phyloP scores from a whole-genome alignment of 371 early-diverging fungal genomes.

The Mucor piriformis region DNA sequence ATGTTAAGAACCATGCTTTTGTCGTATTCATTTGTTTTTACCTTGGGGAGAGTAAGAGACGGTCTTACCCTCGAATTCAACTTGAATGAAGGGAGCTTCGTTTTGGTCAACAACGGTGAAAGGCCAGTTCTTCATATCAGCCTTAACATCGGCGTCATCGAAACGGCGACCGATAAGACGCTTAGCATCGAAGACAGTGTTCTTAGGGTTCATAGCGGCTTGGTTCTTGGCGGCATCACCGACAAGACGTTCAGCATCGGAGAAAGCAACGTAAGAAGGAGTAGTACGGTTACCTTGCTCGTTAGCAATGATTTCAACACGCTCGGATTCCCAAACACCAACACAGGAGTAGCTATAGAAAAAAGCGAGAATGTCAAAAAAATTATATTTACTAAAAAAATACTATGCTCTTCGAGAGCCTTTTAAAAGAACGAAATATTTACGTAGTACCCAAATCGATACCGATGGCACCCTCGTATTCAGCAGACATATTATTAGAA shows the following conservation, averaged over 20 bases:
- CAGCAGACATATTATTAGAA: conserved; percentile 57
- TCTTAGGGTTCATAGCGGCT: conserved; percentile 81
- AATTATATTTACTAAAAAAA: neutral
- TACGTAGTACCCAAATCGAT: conserved; percentile 58
- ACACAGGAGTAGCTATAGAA: conserved; percentile 79
- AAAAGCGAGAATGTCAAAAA: neutral
- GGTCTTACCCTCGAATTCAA: conserved; percentile 79
- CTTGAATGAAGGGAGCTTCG: conserved; percentile 78
- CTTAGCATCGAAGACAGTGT: conserved; percentile 95
- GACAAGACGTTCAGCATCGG: conserved; percentile 81
- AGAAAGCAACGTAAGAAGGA: conserved; percentile 91
- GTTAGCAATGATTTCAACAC: conserved; percentile 87
- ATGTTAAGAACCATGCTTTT: neutral
- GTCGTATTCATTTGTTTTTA: neutral
- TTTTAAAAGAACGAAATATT: conserved; percentile 4
- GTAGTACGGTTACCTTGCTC: conserved; percentile 92
- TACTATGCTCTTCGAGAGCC: neutral
- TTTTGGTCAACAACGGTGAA: conserved; percentile 80
- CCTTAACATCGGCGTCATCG: conserved; percentile 84
- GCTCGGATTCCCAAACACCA: conserved; percentile 67
- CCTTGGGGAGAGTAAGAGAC: conserved; percentile 85
- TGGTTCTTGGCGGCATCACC: conserved; percentile 92
- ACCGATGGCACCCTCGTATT: conserved; percentile 73
- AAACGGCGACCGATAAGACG: conserved; percentile 96
- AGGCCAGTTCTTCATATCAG: conserved; percentile 92